These are phyloP conservation scores for Trichoderma gamsii DNA, from an alignment of 495 filamentous ascomycete species.

Conservation along the genomic window DNA sequence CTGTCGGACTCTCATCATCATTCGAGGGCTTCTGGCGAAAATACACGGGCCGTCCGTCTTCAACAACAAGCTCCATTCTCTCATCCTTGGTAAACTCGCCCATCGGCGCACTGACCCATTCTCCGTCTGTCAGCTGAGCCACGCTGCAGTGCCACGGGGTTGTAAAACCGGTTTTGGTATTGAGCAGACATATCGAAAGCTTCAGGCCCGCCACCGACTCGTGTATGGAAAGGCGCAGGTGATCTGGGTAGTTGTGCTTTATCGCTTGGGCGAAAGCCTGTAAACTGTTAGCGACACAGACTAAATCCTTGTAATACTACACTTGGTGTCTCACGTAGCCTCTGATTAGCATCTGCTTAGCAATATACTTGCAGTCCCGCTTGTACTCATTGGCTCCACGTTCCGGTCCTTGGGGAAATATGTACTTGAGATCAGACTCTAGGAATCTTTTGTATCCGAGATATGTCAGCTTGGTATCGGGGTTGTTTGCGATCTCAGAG, in stretches of 20 bases:
- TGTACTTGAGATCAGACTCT: constrained; percentile 45
- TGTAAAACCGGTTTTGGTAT: constrained; percentile 30
- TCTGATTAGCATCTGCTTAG: constrained; percentile 42
- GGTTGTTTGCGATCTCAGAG: constrained; percentile 41
- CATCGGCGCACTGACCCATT: constrained; percentile 16
- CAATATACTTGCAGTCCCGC: neutral
- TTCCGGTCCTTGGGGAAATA: constrained; percentile 30
- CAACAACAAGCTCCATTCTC: neutral
- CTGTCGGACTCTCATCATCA: neutral
- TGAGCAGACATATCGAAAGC: constrained; percentile 44
- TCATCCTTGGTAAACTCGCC: constrained; percentile 19
- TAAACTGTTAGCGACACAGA: neutral
- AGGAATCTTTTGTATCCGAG: constrained; percentile 55
- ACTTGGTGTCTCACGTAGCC: constrained; percentile 37
- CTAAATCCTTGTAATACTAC: neutral
- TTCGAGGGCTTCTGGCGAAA: neutral
- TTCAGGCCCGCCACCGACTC: constrained; percentile 47
- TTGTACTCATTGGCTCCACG: constrained; percentile 36
- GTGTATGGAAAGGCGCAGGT: constrained; percentile 55
- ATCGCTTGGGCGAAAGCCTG: constrained; percentile 49
- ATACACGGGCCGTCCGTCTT: neutral
- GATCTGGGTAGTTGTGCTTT: constrained; percentile 36
- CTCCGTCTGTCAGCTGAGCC: constrained; percentile 27
- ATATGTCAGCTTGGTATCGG: constrained; percentile 49
- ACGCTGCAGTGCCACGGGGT: constrained; percentile 33